Evolutionary conservation across 306 rosid genomes (phyloP), one percentile per base, ranked within the genome.

Genomic region (Prunus fruticosa): DNA sequence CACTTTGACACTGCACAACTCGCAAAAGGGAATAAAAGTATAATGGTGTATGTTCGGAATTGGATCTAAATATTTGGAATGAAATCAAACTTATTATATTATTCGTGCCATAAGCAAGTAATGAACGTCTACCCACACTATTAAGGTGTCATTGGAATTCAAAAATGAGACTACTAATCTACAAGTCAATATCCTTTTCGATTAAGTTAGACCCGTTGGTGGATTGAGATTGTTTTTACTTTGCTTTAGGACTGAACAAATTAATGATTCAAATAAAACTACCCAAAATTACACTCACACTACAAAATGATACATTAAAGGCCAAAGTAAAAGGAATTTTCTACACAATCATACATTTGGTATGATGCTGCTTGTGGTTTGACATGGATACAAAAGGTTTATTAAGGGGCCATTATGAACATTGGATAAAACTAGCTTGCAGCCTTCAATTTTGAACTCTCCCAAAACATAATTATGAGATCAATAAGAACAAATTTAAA

Each of bases 1-100:
- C 71, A 64, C 46, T 46, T 67, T 74, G 76, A 77, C 72, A 66
- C 45, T 72, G 53, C 64, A 81, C 18, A 66, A 19, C 60, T 32
- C 9, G 13, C 8, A 38, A 67, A 73, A 66, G 3, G 22, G 66
- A 10, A 56, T 4, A 15, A 50, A 52, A 52, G 25, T 62, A 64
- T 52, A 52, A 7, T 27, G 56, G 67, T 11, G 67, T 15, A n/a
- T 75, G 67, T 74, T 60, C 57, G 69, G 23, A 19, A 7, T 8
- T n/a, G 53, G 28, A 67, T 64, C 67, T 63, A 3, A 38, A 30
- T 63, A 30, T 30, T 60, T 60, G 13, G 7, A 34, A 38, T 61
- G 38, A 2, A 56, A 12, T 25, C 12, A 3, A 3, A 60, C 62
- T 56, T 28, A 1, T 20, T 20, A 9, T 56, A 56, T 56, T 56